phyloP scores from a whole-genome alignment of 345 rosid species.

The Hibiscus mutabilis region DNA sequence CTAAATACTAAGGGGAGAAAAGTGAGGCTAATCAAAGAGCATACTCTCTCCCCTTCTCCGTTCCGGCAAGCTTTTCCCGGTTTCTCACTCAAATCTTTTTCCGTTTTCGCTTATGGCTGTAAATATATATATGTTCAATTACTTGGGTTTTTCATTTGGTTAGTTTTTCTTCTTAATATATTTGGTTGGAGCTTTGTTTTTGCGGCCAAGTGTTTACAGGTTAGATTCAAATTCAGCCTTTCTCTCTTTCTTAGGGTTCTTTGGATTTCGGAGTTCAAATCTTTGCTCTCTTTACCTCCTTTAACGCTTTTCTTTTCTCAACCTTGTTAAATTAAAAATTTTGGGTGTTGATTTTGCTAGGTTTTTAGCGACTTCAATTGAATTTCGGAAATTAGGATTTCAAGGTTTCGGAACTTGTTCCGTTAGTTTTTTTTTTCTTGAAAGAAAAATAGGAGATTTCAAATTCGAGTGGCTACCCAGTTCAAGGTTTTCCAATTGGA shows the following conservation, averaged over 20 bases:
- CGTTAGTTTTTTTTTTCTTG: neutral
- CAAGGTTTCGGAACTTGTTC: neutral
- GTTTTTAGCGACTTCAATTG: neutral
- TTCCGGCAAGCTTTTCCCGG: neutral
- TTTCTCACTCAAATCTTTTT: neutral
- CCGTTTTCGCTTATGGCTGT: too few species aligned
- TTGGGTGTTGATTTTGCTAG: neutral
- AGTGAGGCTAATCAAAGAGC: neutral
- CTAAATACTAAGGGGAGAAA: too few species aligned
- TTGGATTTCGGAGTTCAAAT: neutral
- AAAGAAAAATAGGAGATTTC: neutral
- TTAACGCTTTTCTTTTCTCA: too few species aligned
- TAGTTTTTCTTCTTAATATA: neutral
- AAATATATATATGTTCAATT: neutral
- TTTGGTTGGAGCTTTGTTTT: neutral
- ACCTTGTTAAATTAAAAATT: too few species aligned
- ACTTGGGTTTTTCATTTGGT: neutral
- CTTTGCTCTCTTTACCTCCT: neutral
- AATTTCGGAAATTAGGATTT: neutral
- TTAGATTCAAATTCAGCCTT: neutral
- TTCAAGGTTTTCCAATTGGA: neutral
- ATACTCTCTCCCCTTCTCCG: neutral
- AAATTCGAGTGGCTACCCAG: neutral
- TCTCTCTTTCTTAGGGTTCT: conserved; percentile 7
- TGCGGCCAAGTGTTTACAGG: neutral